Percentiles rank a stretch among this genome's conserved stretches.
These are phyloP conservation scores for Selenicereus undatus DNA, from an alignment of 148 eudicot species.

Conservation along the genomic window DNA sequence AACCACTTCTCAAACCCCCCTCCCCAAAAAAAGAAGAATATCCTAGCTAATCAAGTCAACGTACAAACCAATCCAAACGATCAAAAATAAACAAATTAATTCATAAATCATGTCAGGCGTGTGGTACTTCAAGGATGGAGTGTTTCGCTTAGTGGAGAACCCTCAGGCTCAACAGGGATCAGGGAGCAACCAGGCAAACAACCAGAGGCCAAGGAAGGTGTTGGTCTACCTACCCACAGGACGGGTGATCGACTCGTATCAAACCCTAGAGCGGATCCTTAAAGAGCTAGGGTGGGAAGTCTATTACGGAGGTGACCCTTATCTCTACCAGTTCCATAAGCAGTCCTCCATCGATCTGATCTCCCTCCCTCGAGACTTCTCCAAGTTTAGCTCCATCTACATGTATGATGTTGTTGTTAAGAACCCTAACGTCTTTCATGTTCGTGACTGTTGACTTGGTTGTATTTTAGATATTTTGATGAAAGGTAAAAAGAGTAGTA, in stretches of 20 bases:
- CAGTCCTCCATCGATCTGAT: conserved; percentile 41
- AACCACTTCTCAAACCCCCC: no score
- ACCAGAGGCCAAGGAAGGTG: conserved; percentile 25
- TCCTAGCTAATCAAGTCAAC: no score
- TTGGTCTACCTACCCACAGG: conserved; percentile 44
- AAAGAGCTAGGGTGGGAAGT: conserved; percentile 44
- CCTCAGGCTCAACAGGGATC: conserved; percentile 24
- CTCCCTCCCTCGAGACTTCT: conserved; percentile 49
- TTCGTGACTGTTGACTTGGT: conserved; percentile 31
- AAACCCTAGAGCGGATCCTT: conserved; percentile 33
- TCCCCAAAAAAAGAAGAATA: no score
- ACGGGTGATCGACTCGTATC: conserved; percentile 36
- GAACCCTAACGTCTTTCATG: conserved; percentile 49
- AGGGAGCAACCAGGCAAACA: conserved; percentile 8
- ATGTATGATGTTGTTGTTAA: conserved; percentile 55
- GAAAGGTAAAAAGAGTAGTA: no score
- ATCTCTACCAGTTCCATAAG: conserved; percentile 41
- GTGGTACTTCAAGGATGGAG: conserved; percentile 48
- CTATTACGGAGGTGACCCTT: conserved; percentile 34
- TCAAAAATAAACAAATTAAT: no score
- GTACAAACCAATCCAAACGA: no score
- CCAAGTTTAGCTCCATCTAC: conserved; percentile 44
- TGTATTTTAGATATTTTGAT: no score
- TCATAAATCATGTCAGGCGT: conserved; percentile 23
- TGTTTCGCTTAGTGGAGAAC: conserved; percentile 31